phyloP scores from a whole-genome alignment of 176 grass and related monocot species.

The Cenchrus fungigraminus region DNA sequence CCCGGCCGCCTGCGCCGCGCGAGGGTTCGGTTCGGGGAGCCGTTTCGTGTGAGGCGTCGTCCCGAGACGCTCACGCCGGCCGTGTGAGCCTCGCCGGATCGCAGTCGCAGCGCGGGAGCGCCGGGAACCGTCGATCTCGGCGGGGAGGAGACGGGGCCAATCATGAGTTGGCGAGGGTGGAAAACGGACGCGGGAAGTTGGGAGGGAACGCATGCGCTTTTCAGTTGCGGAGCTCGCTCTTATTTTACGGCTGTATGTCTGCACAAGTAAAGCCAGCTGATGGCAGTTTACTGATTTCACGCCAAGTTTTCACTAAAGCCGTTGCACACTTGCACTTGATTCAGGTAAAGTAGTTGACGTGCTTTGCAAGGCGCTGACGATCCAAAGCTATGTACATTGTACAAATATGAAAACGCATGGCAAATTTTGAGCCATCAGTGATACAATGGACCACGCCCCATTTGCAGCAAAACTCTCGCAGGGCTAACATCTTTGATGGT shows the following conservation, averaged over 20 bases:
- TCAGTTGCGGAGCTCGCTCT: not conserved
- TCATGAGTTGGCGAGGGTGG: not conserved
- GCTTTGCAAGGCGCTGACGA: not conserved
- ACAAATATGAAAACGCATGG: not conserved
- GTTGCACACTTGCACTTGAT: not conserved
- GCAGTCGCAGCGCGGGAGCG: not conserved
- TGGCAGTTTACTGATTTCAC: not conserved
- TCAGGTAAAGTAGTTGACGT: not conserved
- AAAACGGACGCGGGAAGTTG: not conserved
- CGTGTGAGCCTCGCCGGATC: conserved; percentile 34
- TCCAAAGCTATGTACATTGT: not conserved
- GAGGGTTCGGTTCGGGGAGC: conserved; percentile 51
- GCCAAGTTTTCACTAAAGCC: not conserved
- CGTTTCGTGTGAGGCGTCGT: conserved; percentile 64
- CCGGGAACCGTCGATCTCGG: not conserved
- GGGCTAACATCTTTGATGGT: not conserved
- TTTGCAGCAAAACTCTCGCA: not conserved
- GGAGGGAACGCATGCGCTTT: not conserved
- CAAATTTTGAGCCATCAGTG: not conserved
- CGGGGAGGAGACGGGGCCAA: not conserved
- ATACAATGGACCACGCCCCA: not conserved
- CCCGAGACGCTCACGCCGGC: conserved; percentile 42
- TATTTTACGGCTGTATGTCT: not conserved
- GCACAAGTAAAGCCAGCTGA: not conserved
- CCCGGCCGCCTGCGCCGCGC: conserved; percentile 30